Percentiles rank a stretch among this genome's conserved stretches.
These are phyloP conservation scores for Orychophragmus violaceus DNA, from an alignment of 345 rosid genomes.

Conservation along the genomic window DNA sequence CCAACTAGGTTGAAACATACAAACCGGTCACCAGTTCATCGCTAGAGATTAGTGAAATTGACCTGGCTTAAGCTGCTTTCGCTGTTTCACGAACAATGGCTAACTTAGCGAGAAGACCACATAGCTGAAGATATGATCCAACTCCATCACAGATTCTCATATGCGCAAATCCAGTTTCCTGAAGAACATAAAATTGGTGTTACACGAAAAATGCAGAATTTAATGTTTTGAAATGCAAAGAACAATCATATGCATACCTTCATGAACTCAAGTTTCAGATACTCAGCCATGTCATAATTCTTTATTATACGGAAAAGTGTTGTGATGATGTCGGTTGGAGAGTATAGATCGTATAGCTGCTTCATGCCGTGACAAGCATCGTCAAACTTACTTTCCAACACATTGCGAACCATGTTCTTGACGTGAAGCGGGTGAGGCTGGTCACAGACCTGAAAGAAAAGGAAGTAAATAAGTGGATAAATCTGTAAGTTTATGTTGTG, in stretches of 20 bases:
- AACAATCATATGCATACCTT: slow-evolving; percentile 44
- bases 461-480: neutral
- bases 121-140: slow-evolving; percentile 92
- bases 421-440: slow-evolving; percentile 98
- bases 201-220: neutral
- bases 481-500: neutral
- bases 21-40: neutral
- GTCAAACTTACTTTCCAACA: slow-evolving; percentile 81
- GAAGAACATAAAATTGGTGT: slow-evolving; percentile 7
- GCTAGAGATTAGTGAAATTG: neutral
- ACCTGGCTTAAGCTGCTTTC: slow-evolving; percentile 47
- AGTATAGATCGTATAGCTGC: slow-evolving; percentile 85
- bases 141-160: slow-evolving; percentile 97
- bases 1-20: slow-evolving; percentile 6
- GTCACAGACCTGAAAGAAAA: slow-evolving; percentile 68
- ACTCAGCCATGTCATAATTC: slow-evolving; percentile 89
- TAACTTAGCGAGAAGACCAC: slow-evolving; percentile 88
- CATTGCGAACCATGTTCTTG: slow-evolving; percentile 77
- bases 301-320: slow-evolving; percentile 89
- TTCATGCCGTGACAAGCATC: slow-evolving; percentile 82
- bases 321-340: slow-evolving; percentile 95
- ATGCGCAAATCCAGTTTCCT: slow-evolving; percentile 98
- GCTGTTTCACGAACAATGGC: slow-evolving; percentile 71
- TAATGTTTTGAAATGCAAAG: neutral
- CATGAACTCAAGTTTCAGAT: slow-evolving; percentile 91